These are phyloP conservation scores for Irpex sp. DNA, from an alignment of 1,284 basidiomycete genomes.

Conservation along the genomic window DNA sequence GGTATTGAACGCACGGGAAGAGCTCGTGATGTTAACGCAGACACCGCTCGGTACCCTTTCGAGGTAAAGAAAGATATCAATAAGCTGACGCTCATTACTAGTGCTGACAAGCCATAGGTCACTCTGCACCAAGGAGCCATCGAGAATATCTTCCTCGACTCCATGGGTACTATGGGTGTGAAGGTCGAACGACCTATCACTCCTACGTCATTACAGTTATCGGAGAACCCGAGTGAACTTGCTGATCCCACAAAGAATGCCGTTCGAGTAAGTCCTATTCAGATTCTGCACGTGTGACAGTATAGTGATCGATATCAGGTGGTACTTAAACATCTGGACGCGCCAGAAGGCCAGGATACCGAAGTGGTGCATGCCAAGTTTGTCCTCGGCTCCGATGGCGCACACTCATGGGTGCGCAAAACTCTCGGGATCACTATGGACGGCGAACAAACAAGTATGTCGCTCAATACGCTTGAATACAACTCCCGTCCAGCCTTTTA, in stretches of 20 bases:
- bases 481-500: neutral
- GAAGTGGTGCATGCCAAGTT: constrained; percentile 53
- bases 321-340: constrained; percentile 30
- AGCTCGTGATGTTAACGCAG: constrained; percentile 52
- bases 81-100: neutral
- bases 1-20: constrained; percentile 66
- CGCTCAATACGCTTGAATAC: constrained; percentile 7
- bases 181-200: constrained; percentile 55
- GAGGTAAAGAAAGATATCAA: constrained; percentile 36
- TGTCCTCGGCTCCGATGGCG: constrained; percentile 61
- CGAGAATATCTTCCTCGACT: constrained; percentile 66
- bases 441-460: constrained; percentile 66
- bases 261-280: constrained; percentile 40
- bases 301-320: constrained; percentile 25
- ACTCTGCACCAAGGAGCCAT: constrained; percentile 76
- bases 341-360: constrained; percentile 23
- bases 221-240: constrained; percentile 33
- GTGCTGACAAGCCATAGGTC: constrained; percentile 33
- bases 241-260: constrained; percentile 34
- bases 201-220: constrained; percentile 54
- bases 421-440: constrained; percentile 68
- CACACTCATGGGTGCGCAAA: constrained; percentile 81
- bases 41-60: constrained; percentile 62
- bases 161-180: constrained; percentile 47
- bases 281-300: neutral